These are phyloP conservation scores for Cercospora janseana DNA, from an alignment of 2,329 filamentous ascomycete genomes.

Conservation along the genomic window DNA sequence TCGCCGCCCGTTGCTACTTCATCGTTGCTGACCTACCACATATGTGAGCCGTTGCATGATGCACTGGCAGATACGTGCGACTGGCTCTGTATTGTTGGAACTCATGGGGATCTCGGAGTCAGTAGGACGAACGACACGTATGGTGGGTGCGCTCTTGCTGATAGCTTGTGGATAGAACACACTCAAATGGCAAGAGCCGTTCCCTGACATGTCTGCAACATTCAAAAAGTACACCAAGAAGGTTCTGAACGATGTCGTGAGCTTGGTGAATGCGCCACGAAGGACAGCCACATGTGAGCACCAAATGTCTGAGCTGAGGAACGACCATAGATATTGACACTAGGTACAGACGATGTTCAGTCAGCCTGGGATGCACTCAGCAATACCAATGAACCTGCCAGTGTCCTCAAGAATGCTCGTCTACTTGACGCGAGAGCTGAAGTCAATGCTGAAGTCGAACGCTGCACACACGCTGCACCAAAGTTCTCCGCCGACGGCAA, in stretches of 20 bases:
- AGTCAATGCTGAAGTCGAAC: slow-evolving; percentile 60
- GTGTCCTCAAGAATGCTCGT: slow-evolving; percentile 50
- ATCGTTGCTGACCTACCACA: slow-evolving; percentile 61
- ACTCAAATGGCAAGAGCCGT: slow-evolving; percentile 64
- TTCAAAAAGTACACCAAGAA: slow-evolving; percentile 64
- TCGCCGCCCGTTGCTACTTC: slow-evolving; percentile 65
- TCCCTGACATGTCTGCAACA: slow-evolving; percentile 62
- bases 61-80: slow-evolving; percentile 52
- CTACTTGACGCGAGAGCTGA: slow-evolving; percentile 57
- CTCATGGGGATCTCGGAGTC: slow-evolving; percentile 65
- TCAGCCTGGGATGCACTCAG: slow-evolving; percentile 61
- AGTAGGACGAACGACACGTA: background rate
- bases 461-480: slow-evolving; percentile 61
- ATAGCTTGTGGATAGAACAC: slow-evolving; percentile 41
- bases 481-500: slow-evolving; percentile 62
- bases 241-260: slow-evolving; percentile 60
- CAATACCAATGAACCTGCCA: slow-evolving; percentile 50
- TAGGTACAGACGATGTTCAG: slow-evolving; percentile 50
- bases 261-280: slow-evolving; percentile 64
- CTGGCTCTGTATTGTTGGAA: slow-evolving; percentile 62
- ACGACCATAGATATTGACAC: too few species aligned
- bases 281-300: slow-evolving; percentile 55
- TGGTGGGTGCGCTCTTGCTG: too few species aligned
- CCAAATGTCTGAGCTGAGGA: too few species aligned
- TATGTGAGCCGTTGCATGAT: slow-evolving; percentile 58